These are phyloP conservation scores for Cutaneotrichosporon sp. DNA, from an alignment of 1,284 basidiomycete species.

Conservation along the genomic window DNA sequence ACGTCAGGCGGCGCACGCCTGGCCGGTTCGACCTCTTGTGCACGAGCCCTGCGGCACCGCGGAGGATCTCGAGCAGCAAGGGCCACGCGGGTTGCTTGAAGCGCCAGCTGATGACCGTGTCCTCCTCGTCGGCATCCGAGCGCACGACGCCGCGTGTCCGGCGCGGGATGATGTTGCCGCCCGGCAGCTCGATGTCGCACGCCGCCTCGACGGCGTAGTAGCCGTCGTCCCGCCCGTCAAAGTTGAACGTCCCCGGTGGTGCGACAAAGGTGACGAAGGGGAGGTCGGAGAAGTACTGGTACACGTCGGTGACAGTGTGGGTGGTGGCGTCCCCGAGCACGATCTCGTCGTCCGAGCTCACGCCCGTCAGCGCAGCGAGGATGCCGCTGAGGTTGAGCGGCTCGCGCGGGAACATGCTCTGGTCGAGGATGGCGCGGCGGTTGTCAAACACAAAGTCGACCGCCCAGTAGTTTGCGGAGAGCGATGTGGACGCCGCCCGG, in stretches of 20 bases:
- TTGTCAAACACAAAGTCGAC: slow-evolving; percentile 38
- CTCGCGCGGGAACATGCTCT: slow-evolving; percentile 38
- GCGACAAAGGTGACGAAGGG: slow-evolving; percentile 29
- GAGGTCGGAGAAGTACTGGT: slow-evolving; percentile 41
- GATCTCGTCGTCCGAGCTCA: slow-evolving; percentile 21
- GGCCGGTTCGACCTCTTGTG: neutral
- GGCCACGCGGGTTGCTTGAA: slow-evolving; percentile 36
- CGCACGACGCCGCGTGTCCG: slow-evolving; percentile 35
- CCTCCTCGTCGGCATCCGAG: slow-evolving; percentile 15
- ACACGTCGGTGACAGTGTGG: slow-evolving; percentile 33
- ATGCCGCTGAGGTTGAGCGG: slow-evolving; percentile 30
- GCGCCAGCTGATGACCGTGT: slow-evolving; percentile 30
- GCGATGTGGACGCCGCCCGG: slow-evolving; percentile 29
- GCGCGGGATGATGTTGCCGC: slow-evolving; percentile 33
- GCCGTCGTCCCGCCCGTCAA: slow-evolving; percentile 32
- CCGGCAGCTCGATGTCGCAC: slow-evolving; percentile 37
- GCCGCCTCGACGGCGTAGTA: slow-evolving; percentile 32
- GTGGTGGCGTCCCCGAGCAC: slow-evolving; percentile 21
- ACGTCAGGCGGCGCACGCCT: slow-evolving; percentile 22
- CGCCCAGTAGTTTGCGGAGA: slow-evolving; percentile 46
- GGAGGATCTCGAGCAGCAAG: slow-evolving; percentile 40
- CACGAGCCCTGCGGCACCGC: slow-evolving; percentile 34
- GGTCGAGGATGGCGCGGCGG: slow-evolving; percentile 41
- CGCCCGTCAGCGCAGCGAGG: slow-evolving; percentile 38
- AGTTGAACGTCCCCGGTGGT: slow-evolving; percentile 21